Percentiles rank a stretch among this genome's conserved stretches.
These are phyloP conservation scores for Aurantiochytrium sp. DNA, from an alignment of 108 stramenopile genomes.

Conservation along the genomic window DNA sequence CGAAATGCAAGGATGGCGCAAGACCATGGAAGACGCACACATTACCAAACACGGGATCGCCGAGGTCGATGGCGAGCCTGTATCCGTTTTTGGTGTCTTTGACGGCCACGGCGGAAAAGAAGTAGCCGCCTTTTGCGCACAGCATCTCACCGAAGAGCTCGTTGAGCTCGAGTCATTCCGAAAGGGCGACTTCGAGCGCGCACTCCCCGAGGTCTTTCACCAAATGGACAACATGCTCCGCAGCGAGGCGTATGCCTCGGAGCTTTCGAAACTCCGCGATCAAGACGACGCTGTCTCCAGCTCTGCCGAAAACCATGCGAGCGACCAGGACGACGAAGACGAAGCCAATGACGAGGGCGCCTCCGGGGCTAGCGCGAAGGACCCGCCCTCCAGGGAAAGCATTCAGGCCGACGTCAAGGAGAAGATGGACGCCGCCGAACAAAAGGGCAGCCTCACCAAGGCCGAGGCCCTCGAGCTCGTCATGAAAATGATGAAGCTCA, in stretches of 20 bases:
- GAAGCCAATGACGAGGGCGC: not conserved
- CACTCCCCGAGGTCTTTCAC: constrained; percentile 32
- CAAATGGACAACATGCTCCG: constrained; percentile 40
- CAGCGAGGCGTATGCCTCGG: not conserved
- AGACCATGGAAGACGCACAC: constrained; percentile 94
- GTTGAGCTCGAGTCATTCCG: constrained; percentile 16
- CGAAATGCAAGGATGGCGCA: constrained; percentile 95
- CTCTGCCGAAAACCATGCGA: not conserved
- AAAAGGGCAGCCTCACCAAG: constrained; percentile 3
- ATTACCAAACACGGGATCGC: constrained; percentile 62
- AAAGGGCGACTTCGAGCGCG: constrained; percentile 25
- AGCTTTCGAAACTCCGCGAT: constrained; percentile 6
- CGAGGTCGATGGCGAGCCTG: not conserved
- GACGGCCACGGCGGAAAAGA: constrained; percentile 87
- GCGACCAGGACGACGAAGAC: not conserved
- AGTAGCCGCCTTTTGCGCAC: constrained; percentile 65
- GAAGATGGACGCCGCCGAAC: not conserved
- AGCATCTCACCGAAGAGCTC: constrained; percentile 64
- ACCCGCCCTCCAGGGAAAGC: not conserved
- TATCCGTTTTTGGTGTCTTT: constrained; percentile 66
- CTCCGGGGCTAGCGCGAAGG: not conserved
- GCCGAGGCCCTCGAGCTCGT: constrained; percentile 28
- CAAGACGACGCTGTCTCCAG: not conserved
- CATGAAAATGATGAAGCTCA: constrained; percentile 27
- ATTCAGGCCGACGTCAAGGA: not conserved